A percentile compares a stretch with the other conserved stretches of the same genome.
These are phyloP conservation scores for Piper betle DNA, from an alignment of 164 flowering plant species.

Conservation along the genomic window DNA sequence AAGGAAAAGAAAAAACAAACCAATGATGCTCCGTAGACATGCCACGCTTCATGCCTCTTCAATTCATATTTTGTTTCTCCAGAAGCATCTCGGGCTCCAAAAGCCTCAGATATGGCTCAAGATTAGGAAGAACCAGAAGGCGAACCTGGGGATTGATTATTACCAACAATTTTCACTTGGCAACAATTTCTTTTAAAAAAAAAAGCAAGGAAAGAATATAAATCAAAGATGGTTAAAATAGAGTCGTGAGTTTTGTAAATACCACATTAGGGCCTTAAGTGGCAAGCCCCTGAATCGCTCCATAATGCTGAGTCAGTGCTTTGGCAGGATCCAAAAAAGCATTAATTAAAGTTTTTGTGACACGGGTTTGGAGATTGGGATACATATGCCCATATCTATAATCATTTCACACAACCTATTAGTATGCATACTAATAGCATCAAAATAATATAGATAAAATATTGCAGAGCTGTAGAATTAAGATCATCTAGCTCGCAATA, in stretches of 20 bases:
- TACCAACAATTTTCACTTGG: no score
- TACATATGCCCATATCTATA: conserved; percentile 81
- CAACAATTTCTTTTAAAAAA: background rate
- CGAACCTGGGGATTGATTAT: conserved; percentile 37
- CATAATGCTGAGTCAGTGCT: conserved; percentile 86
- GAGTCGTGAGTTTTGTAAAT: conserved; percentile 8
- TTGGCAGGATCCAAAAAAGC: conserved; percentile 80
- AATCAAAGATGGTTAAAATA: background rate
- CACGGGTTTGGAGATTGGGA: conserved; percentile 72
- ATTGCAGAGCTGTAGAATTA: background rate
- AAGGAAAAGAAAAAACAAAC: conserved; percentile 22
- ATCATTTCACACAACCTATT: background rate
- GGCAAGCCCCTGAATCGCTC: conserved; percentile 89
- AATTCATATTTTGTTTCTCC: conserved; percentile 75
- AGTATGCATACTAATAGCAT: background rate
- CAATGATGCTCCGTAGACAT: conserved; percentile 81
- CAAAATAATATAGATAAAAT: background rate
- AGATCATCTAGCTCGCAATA: background rate
- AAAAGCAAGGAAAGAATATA: background rate
- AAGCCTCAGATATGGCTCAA: conserved; percentile 70
- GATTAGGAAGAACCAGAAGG: conserved; percentile 74
- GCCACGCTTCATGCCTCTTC: conserved; percentile 93
- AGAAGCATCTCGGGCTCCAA: conserved; percentile 70
- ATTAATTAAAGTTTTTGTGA: conserved; percentile 73
- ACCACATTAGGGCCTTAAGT: conserved; percentile 88